Evolutionary conservation across 805 yeast species (phyloP), one percentile per base, ranked within the genome.

Genomic region (Kodamaea restingae): DNA sequence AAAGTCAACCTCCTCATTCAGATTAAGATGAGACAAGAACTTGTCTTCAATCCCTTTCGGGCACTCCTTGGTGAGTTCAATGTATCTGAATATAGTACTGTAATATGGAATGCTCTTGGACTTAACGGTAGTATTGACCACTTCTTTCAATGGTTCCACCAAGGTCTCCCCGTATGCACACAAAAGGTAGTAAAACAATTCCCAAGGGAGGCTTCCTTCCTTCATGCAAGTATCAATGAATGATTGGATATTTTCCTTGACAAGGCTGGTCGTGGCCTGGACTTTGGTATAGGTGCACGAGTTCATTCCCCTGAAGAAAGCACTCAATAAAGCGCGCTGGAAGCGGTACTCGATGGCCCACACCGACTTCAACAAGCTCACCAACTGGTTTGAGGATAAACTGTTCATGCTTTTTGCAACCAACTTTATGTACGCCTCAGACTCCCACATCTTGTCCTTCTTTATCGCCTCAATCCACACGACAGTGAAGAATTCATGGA

Each of bases 361-460:
- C 9, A 44, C 24, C 2, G 44, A 42, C 2, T 18, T 27, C 12
- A 46, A 27, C 12, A 46, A 38, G 12, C 35, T 41, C 15, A 30
- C 17, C 24, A 76, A 39, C 50, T 80, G 84, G 11, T 61, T 58
- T 2, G 63, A 54, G 0, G 88, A 77, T 25, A 81, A 54, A 2
- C 63, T 53, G 4, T 63, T 45, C 0, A 79, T 48, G n/a, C 65
- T 58, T 2, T 53, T 48, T 0, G 84, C 55, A 2, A 78, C 65
- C 5, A 56, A 44, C 1, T 52, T 38, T 1, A 69, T 46, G 37
- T 74, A 67, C 4, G 50, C 54, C 3, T 37, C 31, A 6, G 54
- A 41, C 9, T 43, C 38, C 69, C 70, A 66, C 10, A 45, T 30
- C 8, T 15, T 7, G 21, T 52, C 42, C 2, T 35, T 41, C 8